Base-by-base conservation (phyloP, 495 filamentous ascomycete species). In the Aspergillus coremiiformis region DNA sequence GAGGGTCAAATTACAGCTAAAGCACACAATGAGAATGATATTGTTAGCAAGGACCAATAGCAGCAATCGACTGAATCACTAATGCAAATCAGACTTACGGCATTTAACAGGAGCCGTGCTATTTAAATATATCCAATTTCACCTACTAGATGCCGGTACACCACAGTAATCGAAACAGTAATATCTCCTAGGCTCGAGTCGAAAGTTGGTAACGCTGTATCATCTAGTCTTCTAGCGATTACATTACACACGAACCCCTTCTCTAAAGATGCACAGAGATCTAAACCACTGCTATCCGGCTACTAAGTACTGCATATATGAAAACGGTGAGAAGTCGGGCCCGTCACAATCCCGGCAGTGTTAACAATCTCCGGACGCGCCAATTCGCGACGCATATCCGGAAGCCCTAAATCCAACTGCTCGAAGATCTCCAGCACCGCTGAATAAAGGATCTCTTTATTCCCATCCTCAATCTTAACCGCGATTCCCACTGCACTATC, bases 391-490 rank as follows among this genome's bases (percentile, higher is more conserved):
- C 61, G 58, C 47, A 56, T 60, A 9, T 59, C 57, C 3, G 32
- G 17, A 14, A 56, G 51, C 0, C 68, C 67, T 30, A 73, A 66
- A 3, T 54, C 17, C 22, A 73, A 54, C 49, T 67, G 67, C 32
- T 62, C 64, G 21, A 73, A 57, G 33, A 74, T 63, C 56, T 73
- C 71, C 17, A 51, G 42, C 10, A 70, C 65, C 0, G 65, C 68
- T 5, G 66, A 54, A 41, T 71, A 69, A 19, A 71, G 59, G 19
- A 65, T 57, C 2, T n/a, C 46, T 11, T 64, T 57, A 53, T 65
- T 71, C 0, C 71, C 67, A 55, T 73, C 71, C 44, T 73, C 70
- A 24, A 73, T 62, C 45, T 74, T 73, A 23, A 74, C 63, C 0
- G 71, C 62, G 47, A 73, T 65, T 0, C 68, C 71, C 42, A 72